A percentile compares a stretch with the other conserved stretches of the same genome.
Conservation (phyloP, 1,139 yeast genomes). For the Debaryomyces robertsiae region DNA sequence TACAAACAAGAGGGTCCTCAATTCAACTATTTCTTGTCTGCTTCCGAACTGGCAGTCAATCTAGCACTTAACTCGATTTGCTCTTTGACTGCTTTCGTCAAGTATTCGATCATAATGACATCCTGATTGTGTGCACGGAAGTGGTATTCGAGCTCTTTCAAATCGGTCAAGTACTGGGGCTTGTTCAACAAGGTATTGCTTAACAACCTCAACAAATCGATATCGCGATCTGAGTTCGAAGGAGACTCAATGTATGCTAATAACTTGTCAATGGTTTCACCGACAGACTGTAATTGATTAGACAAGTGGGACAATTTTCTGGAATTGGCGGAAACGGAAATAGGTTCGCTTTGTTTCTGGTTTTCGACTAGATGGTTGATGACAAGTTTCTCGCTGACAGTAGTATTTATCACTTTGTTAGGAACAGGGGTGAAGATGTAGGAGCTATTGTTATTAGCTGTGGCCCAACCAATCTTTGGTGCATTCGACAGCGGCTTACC, state of each 20-base stretch:
- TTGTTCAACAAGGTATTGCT: slow-evolving; percentile 62
- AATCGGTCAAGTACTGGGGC: slow-evolving; percentile 59
- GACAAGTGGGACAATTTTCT: slow-evolving; percentile 46
- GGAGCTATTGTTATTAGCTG: slow-evolving; percentile 37
- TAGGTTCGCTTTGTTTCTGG: slow-evolving; percentile 20
- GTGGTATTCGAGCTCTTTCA: slow-evolving; percentile 58
- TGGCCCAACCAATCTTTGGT: slow-evolving; percentile 53
- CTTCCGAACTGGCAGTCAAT: slow-evolving; percentile 52
- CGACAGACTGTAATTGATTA: slow-evolving; percentile 57
- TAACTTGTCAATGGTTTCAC: slow-evolving; percentile 53
- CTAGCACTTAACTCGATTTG: slow-evolving; percentile 82
- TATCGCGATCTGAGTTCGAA: slow-evolving; percentile 47
- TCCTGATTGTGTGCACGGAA: slow-evolving; percentile 81
- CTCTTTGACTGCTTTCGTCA: slow-evolving; percentile 83
- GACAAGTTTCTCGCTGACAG: slow-evolving; percentile 61
- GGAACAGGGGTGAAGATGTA: slow-evolving; percentile 82
- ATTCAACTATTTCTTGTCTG: slow-evolving; percentile 30
- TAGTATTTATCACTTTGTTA: slow-evolving; percentile 60
- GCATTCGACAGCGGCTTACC: slow-evolving; percentile 51
- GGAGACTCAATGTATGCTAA: slow-evolving; percentile 55
- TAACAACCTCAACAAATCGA: slow-evolving; percentile 66
- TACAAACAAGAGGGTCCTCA: slow-evolving; percentile 1
- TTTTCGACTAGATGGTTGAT: slow-evolving; percentile 41
- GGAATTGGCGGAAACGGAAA: slow-evolving; percentile 22
- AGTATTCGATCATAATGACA: slow-evolving; percentile 78